A percentile compares a stretch with the other conserved stretches of the same genome.
Evolutionary conservation across 306 rosid genomes (phyloP).

Genomic region (Coriaria nepalensis): DNA sequence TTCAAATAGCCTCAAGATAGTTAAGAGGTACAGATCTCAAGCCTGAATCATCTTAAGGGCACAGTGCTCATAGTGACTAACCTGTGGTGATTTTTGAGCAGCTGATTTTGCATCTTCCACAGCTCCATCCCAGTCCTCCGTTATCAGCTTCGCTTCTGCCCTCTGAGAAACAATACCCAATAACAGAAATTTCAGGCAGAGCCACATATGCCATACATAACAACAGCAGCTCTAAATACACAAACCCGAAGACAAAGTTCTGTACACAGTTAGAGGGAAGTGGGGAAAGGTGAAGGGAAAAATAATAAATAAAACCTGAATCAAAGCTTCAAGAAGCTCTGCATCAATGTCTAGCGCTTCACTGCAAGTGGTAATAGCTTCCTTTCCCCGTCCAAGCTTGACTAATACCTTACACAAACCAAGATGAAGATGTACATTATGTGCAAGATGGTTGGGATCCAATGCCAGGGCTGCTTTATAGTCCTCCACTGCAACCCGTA

Average conservation of each 20-base stretch:
- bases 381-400: conserved; percentile 94
- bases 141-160: conserved; percentile 92
- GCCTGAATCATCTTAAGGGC: no score
- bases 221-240: background rate
- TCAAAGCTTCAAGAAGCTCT: conserved; percentile 77
- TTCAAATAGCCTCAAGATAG: no score
- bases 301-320: conserved; percentile 46
- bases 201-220: background rate
- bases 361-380: conserved; percentile 71
- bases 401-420: conserved; percentile 81
- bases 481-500: conserved; percentile 82
- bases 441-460: conserved; percentile 75
- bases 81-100: conserved; percentile 91
- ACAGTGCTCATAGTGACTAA: conserved; percentile 9
- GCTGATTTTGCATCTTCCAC: conserved; percentile 88
- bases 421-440: conserved; percentile 89
- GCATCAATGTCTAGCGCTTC: conserved; percentile 68
- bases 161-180: conserved; percentile 41
- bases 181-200: background rate
- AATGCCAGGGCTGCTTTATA: conserved; percentile 63
- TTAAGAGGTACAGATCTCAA: no score
- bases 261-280: background rate
- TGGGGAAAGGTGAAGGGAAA: background rate
- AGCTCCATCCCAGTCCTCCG: conserved; percentile 98
- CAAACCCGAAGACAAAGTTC: background rate